A percentile compares a stretch with the other conserved stretches of the same genome.
Evolutionary conservation across 768 basidiomycete species (phyloP).

Genomic region (Agrocybe pediades): DNA sequence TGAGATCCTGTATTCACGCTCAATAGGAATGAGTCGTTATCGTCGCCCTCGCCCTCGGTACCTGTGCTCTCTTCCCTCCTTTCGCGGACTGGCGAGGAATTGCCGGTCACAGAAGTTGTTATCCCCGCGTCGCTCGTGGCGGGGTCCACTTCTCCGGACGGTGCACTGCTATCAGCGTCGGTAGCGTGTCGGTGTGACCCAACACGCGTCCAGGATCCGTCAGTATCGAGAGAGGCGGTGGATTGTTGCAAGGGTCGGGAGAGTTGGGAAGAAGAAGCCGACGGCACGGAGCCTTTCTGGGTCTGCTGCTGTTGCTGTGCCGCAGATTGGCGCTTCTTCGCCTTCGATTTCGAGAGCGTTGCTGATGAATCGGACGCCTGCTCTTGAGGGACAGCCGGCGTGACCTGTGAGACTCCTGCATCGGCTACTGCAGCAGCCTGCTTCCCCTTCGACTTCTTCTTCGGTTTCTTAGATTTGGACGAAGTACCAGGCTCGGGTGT

Average conservation of each 20-base stretch:
- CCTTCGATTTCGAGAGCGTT: constrained; percentile 6
- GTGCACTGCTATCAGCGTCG: constrained; percentile 15
- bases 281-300: constrained; percentile 4
- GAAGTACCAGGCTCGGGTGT: constrained; percentile 7
- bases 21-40: constrained; percentile 24
- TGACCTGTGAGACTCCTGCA: constrained; percentile 3
- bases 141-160: constrained; percentile 32
- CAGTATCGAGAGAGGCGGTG: constrained; percentile 47
- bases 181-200: constrained; percentile 41
- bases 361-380: constrained; percentile 21
- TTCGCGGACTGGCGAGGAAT: constrained; percentile 38
- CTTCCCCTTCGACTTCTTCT: constrained; percentile 49
- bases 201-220: constrained; percentile 76
- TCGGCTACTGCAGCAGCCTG: constrained; percentile 13
- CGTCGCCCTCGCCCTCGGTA: too few species aligned
- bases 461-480: constrained; percentile 29
- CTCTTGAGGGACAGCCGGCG: constrained; percentile 18
- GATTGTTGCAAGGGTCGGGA: constrained; percentile 27
- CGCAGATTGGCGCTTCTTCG: constrained; percentile 7
- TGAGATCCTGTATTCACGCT: constrained; percentile 19
- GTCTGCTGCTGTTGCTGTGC: constrained; percentile 8
- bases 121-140: constrained; percentile 52
- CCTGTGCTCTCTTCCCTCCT: constrained; percentile 25
- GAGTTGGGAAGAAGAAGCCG: constrained; percentile 19
- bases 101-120: constrained; percentile 45